These are phyloP conservation scores for Hortaea werneckii DNA, from an alignment of 2,329 filamentous ascomycete genomes.

Conservation along the genomic window DNA sequence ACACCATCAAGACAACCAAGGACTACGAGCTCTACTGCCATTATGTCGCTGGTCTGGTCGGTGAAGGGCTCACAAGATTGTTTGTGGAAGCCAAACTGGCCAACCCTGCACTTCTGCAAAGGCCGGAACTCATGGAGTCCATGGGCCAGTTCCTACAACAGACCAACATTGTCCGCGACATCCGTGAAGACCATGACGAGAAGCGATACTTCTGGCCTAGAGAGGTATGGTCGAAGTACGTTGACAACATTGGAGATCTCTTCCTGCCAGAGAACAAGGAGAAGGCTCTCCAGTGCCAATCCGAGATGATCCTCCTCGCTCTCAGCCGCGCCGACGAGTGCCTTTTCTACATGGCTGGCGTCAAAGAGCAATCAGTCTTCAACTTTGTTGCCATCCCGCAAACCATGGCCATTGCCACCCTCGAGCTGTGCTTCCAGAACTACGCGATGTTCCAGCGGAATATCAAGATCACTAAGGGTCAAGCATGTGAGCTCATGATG, in stretches of 20 bases:
- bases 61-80: constrained; percentile 80
- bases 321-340: constrained; percentile 83
- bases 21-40: constrained; percentile 98
- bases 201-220: constrained; percentile 87
- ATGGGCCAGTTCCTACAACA: constrained; percentile 98
- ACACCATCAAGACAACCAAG: constrained; percentile 70
- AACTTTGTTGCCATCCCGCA: constrained; percentile 98
- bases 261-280: constrained; percentile 72
- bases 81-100: constrained; percentile 82
- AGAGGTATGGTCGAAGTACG: constrained; percentile 95
- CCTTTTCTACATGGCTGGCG: constrained; percentile 91
- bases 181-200: constrained; percentile 82
- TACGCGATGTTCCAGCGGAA: constrained; percentile 74
- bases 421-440: constrained; percentile 89
- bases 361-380: constrained; percentile 94
- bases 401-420: constrained; percentile 90
- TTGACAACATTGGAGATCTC: constrained; percentile 78
- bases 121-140: constrained; percentile 74
- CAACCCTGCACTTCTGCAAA: constrained; percentile 71
- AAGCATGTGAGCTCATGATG: constrained; percentile 83
- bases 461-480: constrained; percentile 92
- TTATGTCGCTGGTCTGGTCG: constrained; percentile 97
- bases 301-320: constrained; percentile 89
- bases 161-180: constrained; percentile 96
- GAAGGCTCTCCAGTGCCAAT: constrained; percentile 72